Evolutionary conservation across 2,329 filamentous ascomycete species (phyloP).

Genomic region (Phymatotrichopsis omnivora): DNA sequence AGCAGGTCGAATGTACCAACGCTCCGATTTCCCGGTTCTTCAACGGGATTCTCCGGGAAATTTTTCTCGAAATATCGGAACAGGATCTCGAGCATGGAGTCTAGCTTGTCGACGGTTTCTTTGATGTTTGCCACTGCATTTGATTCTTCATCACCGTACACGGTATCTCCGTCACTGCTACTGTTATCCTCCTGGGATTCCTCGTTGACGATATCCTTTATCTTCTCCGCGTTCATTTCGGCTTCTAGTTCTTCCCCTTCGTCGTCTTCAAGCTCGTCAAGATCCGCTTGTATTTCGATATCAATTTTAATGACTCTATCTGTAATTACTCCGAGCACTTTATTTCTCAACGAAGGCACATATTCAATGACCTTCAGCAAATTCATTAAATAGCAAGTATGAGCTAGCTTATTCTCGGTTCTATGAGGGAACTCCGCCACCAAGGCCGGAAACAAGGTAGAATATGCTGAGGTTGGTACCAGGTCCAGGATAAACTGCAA

Average conservation of each 20-base stretch:
- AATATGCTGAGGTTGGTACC: conserved; percentile 68
- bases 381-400: conserved; percentile 81
- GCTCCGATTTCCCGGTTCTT: conserved; percentile 55
- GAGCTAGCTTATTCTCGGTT: conserved; percentile 64
- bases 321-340: conserved; percentile 73
- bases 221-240: conserved; percentile 47
- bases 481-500: conserved; percentile 67
- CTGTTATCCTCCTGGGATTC: conserved; percentile 45
- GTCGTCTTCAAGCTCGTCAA: conserved; percentile 78
- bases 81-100: conserved; percentile 75
- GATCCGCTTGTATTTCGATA: conserved; percentile 84
- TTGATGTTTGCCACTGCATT: conserved; percentile 61
- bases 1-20: conserved; percentile 67
- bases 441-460: conserved; percentile 46
- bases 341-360: conserved; percentile 63
- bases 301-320: conserved; percentile 88
- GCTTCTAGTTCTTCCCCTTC: conserved; percentile 55
- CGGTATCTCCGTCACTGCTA: conserved; percentile 37
- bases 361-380: conserved; percentile 68
- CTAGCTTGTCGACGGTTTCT: conserved; percentile 80
- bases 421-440: conserved; percentile 60
- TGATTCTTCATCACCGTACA: conserved; percentile 47
- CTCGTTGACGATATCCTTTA: conserved; percentile 33
- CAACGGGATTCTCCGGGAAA: conserved; percentile 42
- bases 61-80: conserved; percentile 71